A percentile compares a stretch with the other conserved stretches of the same genome.
These are phyloP conservation scores for Pelargonium australe DNA, from an alignment of 441 rosid genomes.

Conservation along the genomic window DNA sequence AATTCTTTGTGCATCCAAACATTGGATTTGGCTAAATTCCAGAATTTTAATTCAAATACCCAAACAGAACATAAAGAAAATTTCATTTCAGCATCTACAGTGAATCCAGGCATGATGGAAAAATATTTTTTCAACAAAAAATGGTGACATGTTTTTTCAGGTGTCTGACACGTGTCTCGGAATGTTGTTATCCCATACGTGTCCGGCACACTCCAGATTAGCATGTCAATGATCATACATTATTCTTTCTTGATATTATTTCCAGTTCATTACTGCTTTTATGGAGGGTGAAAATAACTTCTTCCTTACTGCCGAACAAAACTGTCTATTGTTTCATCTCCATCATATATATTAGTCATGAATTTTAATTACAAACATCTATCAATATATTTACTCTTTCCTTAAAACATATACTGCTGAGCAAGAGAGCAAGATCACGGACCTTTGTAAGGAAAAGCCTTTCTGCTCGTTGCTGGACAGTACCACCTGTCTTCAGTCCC, in stretches of 20 bases:
- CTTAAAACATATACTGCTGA: not conserved
- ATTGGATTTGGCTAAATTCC: too few relatives aligned
- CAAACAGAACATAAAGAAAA: too few relatives aligned
- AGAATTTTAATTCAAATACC: too few relatives aligned
- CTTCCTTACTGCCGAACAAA: not conserved
- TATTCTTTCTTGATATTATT: too few relatives aligned
- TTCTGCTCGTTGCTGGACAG: slow-evolving; percentile 89
- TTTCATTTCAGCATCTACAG: too few relatives aligned
- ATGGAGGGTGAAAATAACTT: too few relatives aligned
- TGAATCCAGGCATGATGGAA: too few relatives aligned
- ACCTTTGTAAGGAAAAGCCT: slow-evolving; percentile 96
- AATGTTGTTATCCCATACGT: not conserved
- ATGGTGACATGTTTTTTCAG: too few relatives aligned
- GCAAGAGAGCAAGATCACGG: slow-evolving; percentile 8
- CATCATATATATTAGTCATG: not conserved
- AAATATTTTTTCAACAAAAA: too few relatives aligned
- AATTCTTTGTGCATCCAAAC: too few relatives aligned
- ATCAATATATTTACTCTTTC: not conserved
- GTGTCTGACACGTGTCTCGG: not conserved
- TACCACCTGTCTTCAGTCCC: slow-evolving; percentile 94
- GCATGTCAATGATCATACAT: not conserved
- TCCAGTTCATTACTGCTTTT: not conserved
- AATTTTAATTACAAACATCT: not conserved
- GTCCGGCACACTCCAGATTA: not conserved
- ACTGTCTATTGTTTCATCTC: not conserved